These are phyloP conservation scores for Arachnopeziza araneosa DNA, from an alignment of 2,329 filamentous ascomycete species.

Conservation along the genomic window DNA sequence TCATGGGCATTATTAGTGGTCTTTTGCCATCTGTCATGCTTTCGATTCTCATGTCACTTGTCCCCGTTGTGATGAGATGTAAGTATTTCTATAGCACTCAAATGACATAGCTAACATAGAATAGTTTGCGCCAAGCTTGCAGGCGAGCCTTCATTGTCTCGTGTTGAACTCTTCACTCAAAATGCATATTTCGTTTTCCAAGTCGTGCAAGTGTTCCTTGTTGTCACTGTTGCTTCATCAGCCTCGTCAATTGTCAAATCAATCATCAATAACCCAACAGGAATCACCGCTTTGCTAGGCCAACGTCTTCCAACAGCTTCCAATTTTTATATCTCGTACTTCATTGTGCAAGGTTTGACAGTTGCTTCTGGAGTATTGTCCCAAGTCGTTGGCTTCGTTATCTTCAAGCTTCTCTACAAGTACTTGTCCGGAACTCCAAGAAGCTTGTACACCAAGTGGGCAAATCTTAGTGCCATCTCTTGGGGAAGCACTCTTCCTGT, in stretches of 20 bases:
- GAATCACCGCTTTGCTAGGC: constrained; percentile 61
- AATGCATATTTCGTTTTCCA: constrained; percentile 90
- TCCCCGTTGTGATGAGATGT: constrained; percentile 77
- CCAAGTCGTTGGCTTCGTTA: constrained; percentile 66
- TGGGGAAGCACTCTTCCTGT: constrained; percentile 82
- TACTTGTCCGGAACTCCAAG: constrained; percentile 73
- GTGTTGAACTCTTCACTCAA: constrained; percentile 83
- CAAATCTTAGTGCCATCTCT: constrained; percentile 63
- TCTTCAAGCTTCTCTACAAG: constrained; percentile 70
- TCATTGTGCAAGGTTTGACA: constrained; percentile 83
- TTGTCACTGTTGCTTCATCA: constrained; percentile 76
- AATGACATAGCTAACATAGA: constrained; percentile 10
- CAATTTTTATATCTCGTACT: constrained; percentile 95
- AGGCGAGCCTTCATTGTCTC: constrained; percentile 72
- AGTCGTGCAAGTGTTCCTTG: constrained; percentile 85
- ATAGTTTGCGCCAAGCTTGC: constrained; percentile 70
- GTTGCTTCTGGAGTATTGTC: constrained; percentile 70
- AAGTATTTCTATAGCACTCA: constrained; percentile 32
- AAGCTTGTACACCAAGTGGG: constrained; percentile 74
- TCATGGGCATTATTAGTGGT: constrained; percentile 79
- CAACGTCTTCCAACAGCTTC: constrained; percentile 73
- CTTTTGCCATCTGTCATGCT: constrained; percentile 76
- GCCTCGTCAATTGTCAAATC: constrained; percentile 63
- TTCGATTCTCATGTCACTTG: constrained; percentile 77
- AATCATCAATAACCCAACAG: constrained; percentile 57